Evolutionary conservation across 495 filamentous ascomycete genomes (phyloP), one percentile per base, ranked within the genome.

Genomic region (Trichoderma reesei): DNA sequence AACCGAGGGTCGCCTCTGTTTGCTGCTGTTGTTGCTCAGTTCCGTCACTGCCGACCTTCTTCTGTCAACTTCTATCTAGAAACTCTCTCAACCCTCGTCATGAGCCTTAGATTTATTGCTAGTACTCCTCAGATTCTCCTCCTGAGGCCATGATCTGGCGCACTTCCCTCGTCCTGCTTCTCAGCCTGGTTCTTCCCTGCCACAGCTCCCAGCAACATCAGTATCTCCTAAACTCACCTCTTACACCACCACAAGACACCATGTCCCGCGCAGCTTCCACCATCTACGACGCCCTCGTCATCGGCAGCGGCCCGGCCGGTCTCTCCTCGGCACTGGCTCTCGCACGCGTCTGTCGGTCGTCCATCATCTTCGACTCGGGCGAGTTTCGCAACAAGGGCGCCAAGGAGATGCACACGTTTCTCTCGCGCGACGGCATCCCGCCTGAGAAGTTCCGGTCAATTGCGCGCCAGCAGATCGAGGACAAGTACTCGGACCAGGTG

Each of bases 271-370:
- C 13, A 6, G 16, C 44, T 18, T n/a, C 44, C 16, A 34, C 26
- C 16, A 38, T 65, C 39, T 72, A 68, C 54, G 84, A 86, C 65
- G 77, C 72, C 59, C 72, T 86, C 10, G 81, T 88, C 68, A 74
- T 87, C 41, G 85, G 85, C 67, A 78, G 70, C 41, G 85, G 84
- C 3, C 82, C 83, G 6, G 80, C 82, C 9, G 85, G 84, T 9
- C 74, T 88, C 2, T 67, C 78, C 1, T 71, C 72, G 5, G 84
- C 83, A 4, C 41, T 69, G 7, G 71, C 68, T 7, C 75, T 88
- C 1, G 77, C 77, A 0, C 83, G 85, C 14, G 76, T 79, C 34
- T 66, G 72, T 5, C 75, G 81, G 64, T 77, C 72, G 3, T 70
- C 75, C 8, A 64, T 83, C 3, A 68, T 86, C 48, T 82, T 87